phyloP scores from a whole-genome alignment of 208 protist genomes.

The Leishmania arabica region DNA sequence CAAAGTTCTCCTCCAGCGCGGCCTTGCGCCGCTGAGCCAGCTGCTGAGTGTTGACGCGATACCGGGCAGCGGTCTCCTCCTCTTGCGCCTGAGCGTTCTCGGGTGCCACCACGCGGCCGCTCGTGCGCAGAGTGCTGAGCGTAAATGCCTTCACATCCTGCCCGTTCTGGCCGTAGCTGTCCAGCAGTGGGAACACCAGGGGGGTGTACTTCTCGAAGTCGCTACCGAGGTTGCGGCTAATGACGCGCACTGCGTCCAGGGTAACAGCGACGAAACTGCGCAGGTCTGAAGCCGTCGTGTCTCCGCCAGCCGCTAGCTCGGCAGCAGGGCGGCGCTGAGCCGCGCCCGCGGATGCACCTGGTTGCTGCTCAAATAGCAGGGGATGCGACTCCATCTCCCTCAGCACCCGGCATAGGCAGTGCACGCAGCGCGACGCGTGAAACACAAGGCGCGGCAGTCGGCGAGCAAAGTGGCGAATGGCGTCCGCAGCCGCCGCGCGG shows the following conservation, averaged over 20 bases:
- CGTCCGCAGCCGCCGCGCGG: constrained; percentile 59
- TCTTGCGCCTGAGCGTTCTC: constrained; percentile 25
- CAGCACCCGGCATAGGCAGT: constrained; percentile 83
- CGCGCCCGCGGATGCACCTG: neutral
- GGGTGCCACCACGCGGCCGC: constrained; percentile 48
- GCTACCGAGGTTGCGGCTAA: constrained; percentile 78
- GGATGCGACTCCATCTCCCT: constrained; percentile 50
- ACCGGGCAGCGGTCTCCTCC: constrained; percentile 37
- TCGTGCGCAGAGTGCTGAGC: constrained; percentile 36
- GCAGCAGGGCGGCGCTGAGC: neutral
- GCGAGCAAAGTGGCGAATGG: constrained; percentile 74
- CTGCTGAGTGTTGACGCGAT: constrained; percentile 34
- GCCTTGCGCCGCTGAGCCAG: constrained; percentile 38
- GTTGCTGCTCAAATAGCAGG: constrained; percentile 8
- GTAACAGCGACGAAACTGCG: constrained; percentile 62
- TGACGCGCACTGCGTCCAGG: constrained; percentile 60
- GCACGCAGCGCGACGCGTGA: constrained; percentile 78
- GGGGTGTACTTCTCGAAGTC: constrained; percentile 84
- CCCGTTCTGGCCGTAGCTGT: constrained; percentile 58
- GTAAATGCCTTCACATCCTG: constrained; percentile 44
- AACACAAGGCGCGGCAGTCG: constrained; percentile 64
- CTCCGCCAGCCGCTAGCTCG: neutral
- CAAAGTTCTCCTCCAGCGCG: constrained; percentile 56
- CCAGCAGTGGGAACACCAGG: constrained; percentile 74
- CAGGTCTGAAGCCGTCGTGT: constrained; percentile 12